Evolutionary conservation across 768 basidiomycete species (phyloP).

Genomic region (Tephrocybe sp.): DNA sequence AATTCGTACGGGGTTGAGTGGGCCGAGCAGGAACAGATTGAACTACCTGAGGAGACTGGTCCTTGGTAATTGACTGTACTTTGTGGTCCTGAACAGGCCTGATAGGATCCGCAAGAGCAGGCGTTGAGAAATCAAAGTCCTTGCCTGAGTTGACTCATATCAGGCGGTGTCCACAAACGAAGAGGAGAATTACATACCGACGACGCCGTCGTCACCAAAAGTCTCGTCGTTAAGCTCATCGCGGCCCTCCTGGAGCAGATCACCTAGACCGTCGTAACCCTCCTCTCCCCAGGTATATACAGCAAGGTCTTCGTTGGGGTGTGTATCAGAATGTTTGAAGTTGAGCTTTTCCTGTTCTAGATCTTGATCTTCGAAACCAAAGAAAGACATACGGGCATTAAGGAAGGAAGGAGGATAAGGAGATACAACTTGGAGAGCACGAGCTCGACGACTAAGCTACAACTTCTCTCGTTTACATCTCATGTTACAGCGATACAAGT

Average conservation of each 20-base stretch:
- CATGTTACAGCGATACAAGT: slow-evolving; percentile 13
- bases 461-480: slow-evolving; percentile 8
- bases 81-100: slow-evolving; percentile 19
- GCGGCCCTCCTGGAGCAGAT: slow-evolving; percentile 82
- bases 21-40: slow-evolving; percentile 19
- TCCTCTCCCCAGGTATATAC: slow-evolving; percentile 94
- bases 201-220: slow-evolving; percentile 69
- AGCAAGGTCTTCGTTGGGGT: slow-evolving; percentile 78
- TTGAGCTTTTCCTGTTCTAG: slow-evolving; percentile 65
- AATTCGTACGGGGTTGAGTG: slow-evolving; percentile 26
- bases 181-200: slow-evolving; percentile 57
- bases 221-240: slow-evolving; percentile 98
- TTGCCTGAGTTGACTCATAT: slow-evolving; percentile 52
- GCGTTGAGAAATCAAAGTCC: slow-evolving; percentile 86
- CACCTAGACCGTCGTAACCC: slow-evolving; percentile 86
- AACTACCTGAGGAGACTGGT: slow-evolving; percentile 22
- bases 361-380: slow-evolving; percentile 66
- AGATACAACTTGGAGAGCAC: background rate
- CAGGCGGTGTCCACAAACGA: slow-evolving; percentile 2
- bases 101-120: slow-evolving; percentile 32
- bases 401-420: slow-evolving; percentile 21
- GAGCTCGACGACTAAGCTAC: slow-evolving; percentile 3
- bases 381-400: slow-evolving; percentile 73
- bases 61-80: slow-evolving; percentile 17
- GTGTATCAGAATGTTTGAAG: slow-evolving; percentile 46